A percentile compares a stretch with the other conserved stretches of the same genome.
These are phyloP conservation scores for Piloderma croceum DNA, from an alignment of 768 basidiomycete genomes.

Conservation along the genomic window DNA sequence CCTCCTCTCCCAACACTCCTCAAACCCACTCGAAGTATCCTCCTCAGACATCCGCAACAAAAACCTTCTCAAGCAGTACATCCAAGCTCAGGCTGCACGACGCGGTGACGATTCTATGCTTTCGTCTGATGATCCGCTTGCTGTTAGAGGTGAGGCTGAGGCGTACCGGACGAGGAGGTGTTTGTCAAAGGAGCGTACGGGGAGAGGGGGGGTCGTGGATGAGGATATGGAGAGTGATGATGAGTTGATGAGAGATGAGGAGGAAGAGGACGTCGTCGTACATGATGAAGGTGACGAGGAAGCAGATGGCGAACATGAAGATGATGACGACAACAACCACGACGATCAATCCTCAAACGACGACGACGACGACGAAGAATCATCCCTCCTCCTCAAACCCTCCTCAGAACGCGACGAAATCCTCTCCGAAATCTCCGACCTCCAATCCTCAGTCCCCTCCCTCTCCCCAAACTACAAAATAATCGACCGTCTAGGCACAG, in stretches of 20 bases:
- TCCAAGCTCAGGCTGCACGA: constrained; percentile 28
- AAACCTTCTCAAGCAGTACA: constrained; percentile 36
- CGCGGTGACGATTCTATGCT: constrained; percentile 27
- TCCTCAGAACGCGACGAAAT: constrained; percentile 71
- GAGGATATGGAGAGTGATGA: constrained; percentile 40
- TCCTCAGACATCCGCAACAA: constrained; percentile 55
- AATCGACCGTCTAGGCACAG: constrained; percentile 89
- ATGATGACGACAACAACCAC: constrained; percentile 30
- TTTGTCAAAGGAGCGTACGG: constrained; percentile 24
- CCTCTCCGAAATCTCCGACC: constrained; percentile 66
- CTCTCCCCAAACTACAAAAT: constrained; percentile 66
- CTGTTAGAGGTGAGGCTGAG: constrained; percentile 33
- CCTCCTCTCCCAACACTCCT: constrained; percentile 63
- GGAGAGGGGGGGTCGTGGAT: constrained; percentile 14
- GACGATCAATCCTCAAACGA: constrained; percentile 27
- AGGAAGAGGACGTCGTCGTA: constrained; percentile 27
- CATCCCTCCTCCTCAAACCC: constrained; percentile 50
- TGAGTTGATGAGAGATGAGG: constrained; percentile 39
- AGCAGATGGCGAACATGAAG: constrained; percentile 26
- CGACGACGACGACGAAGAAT: constrained; percentile 54
- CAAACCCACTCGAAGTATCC: constrained; percentile 65
- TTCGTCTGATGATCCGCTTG: constrained; percentile 50
- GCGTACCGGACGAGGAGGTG: constrained; percentile 42
- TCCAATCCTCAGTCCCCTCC: constrained; percentile 61
- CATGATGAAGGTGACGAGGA: constrained; percentile 25